These are phyloP conservation scores for Geotrichum macrosporum DNA, from an alignment of 1,139 yeast species.

Conservation along the genomic window DNA sequence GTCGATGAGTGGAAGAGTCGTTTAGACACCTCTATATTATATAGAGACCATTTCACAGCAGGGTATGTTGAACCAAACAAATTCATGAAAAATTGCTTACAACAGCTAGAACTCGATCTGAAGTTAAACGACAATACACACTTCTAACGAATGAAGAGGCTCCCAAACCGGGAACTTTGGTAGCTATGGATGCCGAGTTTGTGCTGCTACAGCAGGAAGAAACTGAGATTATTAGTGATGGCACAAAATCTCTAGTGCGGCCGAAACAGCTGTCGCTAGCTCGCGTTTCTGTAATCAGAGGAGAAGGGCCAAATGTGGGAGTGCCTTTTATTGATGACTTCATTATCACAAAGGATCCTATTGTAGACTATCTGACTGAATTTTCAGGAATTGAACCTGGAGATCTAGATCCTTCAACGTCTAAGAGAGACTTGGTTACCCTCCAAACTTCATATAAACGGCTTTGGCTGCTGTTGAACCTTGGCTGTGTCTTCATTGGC, in stretches of 20 bases:
- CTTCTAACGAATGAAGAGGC: slow-evolving; percentile 63
- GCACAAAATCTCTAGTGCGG: slow-evolving; percentile 60
- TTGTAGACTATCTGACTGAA: slow-evolving; percentile 81
- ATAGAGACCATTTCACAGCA: slow-evolving; percentile 72
- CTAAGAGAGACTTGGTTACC: slow-evolving; percentile 70
- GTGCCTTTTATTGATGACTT: slow-evolving; percentile 91
- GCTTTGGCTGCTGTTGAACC: slow-evolving; percentile 79
- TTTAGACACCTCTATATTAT: slow-evolving; percentile 61
- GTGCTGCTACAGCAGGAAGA: slow-evolving; percentile 78
- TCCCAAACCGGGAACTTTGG: slow-evolving; percentile 66
- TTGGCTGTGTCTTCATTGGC: slow-evolving; percentile 92
- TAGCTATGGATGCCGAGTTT: slow-evolving; percentile 97
- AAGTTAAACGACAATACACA: slow-evolving; percentile 57
- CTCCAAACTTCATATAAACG: slow-evolving; percentile 81
- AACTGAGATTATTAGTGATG: slow-evolving; percentile 69
- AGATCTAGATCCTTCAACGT: slow-evolving; percentile 68
- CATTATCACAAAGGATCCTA: slow-evolving; percentile 57
- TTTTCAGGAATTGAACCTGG: slow-evolving; percentile 92
- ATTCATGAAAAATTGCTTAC: too few species aligned
- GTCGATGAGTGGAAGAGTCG: slow-evolving; percentile 42
- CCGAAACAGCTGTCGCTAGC: slow-evolving; percentile 82
- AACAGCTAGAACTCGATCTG: slow-evolving; percentile 49
- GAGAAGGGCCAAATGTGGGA: slow-evolving; percentile 64
- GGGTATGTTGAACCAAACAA: slow-evolving; percentile 39
- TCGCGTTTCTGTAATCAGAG: slow-evolving; percentile 80